Evolutionary conservation across 352 stramenopile species (phyloP).

Genomic region (Phytophthora colocasiae): DNA sequence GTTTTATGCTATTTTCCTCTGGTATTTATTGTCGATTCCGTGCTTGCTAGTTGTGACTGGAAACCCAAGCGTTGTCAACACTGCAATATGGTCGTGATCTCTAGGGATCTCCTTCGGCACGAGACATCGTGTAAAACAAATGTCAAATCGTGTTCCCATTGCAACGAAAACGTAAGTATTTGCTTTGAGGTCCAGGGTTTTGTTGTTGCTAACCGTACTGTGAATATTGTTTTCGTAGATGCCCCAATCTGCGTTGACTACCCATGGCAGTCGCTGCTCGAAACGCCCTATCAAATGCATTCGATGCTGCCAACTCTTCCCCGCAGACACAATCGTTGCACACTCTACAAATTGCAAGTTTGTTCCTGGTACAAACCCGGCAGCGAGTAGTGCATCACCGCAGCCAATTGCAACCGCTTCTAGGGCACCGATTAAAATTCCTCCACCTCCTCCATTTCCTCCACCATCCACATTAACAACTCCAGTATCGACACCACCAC

Average conservation of each 20-base stretch:
- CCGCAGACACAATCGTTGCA: conserved; percentile 72
- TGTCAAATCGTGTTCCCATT: conserved; percentile 69
- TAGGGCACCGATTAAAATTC: conserved; percentile 42
- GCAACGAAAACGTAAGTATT: conserved; percentile 59
- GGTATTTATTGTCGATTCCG: neutral
- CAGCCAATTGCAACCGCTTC: conserved; percentile 3
- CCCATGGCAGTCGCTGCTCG: conserved; percentile 64
- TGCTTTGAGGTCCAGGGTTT: neutral
- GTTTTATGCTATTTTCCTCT: neutral
- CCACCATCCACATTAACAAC: conserved; percentile 30
- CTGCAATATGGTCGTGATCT: conserved; percentile 87
- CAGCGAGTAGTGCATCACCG: neutral
- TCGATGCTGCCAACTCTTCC: conserved; percentile 80
- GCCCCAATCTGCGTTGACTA: conserved; percentile 48
- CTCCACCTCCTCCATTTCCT: conserved; percentile 57
- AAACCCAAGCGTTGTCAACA: conserved; percentile 80
- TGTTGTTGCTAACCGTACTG: conserved; percentile 1
- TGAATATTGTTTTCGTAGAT: conserved; percentile 45
- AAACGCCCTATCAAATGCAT: conserved; percentile 88
- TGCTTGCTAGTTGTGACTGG: conserved; percentile 67
- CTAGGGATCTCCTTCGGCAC: conserved; percentile 64
- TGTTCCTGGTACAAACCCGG: conserved; percentile 22
- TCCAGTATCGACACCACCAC: conserved; percentile 13
- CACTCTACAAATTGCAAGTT: conserved; percentile 81
- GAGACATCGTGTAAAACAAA: conserved; percentile 76